A percentile compares a stretch with the other conserved stretches of the same genome.
Conservation (phyloP, 768 basidiomycete species). For the Phanerochaete sordida region DNA sequence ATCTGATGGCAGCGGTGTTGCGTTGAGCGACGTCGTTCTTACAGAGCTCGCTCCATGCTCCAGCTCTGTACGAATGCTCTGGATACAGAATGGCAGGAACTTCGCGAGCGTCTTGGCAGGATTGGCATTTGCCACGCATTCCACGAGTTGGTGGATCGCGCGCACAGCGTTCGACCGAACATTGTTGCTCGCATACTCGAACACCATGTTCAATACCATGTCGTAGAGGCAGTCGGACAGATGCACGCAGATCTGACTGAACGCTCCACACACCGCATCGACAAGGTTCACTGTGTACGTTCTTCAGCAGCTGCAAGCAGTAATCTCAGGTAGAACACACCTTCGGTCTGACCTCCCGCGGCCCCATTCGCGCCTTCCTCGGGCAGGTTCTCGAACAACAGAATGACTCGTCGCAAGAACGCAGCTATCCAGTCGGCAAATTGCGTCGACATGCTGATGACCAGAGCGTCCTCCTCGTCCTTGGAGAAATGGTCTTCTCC, state of each 20-base stretch:
- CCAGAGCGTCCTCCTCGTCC: slow-evolving; percentile 67
- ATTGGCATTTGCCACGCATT: slow-evolving; percentile 80
- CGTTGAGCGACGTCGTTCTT: slow-evolving; percentile 61
- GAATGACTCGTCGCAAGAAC: slow-evolving; percentile 75
- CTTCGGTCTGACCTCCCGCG: slow-evolving; percentile 63
- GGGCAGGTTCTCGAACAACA: slow-evolving; percentile 80
- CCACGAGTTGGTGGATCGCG: slow-evolving; percentile 81
- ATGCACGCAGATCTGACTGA: slow-evolving; percentile 75
- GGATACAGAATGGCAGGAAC: slow-evolving; percentile 71
- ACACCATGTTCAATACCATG: slow-evolving; percentile 78
- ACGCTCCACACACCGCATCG: slow-evolving; percentile 72
- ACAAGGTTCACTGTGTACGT: slow-evolving; percentile 58
- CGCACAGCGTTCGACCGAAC: slow-evolving; percentile 84
- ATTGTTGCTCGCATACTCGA: slow-evolving; percentile 76
- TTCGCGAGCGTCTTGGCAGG: slow-evolving; percentile 73
- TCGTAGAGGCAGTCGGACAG: slow-evolving; percentile 74
- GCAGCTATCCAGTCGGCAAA: slow-evolving; percentile 84
- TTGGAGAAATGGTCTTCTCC: slow-evolving; percentile 41
- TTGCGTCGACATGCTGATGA: slow-evolving; percentile 68
- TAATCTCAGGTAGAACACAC: slow-evolving; percentile 28
- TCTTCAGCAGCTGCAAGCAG: background rate
- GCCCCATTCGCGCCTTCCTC: slow-evolving; percentile 70
- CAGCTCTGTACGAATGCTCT: slow-evolving; percentile 70
- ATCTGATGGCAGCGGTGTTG: slow-evolving; percentile 70
- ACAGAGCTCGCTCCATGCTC: slow-evolving; percentile 81